These are phyloP conservation scores for Chloranthus sessilifolius DNA, from an alignment of 164 flowering plant genomes.

Conservation along the genomic window DNA sequence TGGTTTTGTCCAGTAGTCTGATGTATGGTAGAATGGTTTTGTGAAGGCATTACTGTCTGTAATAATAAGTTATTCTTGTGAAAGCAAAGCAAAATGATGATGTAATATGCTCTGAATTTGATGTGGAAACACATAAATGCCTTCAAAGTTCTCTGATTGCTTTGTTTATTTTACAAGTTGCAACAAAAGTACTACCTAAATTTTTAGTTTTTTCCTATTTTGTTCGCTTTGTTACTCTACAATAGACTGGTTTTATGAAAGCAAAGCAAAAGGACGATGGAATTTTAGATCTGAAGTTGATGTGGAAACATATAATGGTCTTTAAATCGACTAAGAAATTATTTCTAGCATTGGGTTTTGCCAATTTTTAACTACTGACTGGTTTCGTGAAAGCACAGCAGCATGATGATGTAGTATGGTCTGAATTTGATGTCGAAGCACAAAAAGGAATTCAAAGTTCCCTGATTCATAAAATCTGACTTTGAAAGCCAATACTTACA, in stretches of 20 bases:
- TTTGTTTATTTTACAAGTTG: not conserved
- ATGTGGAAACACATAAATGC: constrained; percentile 1
- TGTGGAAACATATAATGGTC: not conserved
- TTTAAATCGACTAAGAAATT: no score
- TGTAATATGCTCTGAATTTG: not conserved
- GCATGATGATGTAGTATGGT: no score
- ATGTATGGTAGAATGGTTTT: no score
- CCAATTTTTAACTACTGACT: no score
- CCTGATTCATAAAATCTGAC: no score
- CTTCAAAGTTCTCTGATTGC: constrained; percentile 4
- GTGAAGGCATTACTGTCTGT: no score
- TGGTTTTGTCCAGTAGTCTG: no score
- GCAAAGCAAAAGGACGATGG: not conserved
- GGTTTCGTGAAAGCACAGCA: no score
- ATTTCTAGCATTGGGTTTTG: no score
- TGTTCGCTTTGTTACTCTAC: not conserved
- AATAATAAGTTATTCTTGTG: not conserved
- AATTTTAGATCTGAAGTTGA: not conserved
- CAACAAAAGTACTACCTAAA: not conserved
- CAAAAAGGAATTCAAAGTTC: no score
- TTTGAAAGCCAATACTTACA: no score
- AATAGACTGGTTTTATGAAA: not conserved
- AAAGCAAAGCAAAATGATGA: constrained; percentile 1
- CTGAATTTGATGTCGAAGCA: no score
- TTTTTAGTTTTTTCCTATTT: not conserved